Conservation (phyloP, 2,329 filamentous ascomycete species). For the Hypoxylon rubiginosum region DNA sequence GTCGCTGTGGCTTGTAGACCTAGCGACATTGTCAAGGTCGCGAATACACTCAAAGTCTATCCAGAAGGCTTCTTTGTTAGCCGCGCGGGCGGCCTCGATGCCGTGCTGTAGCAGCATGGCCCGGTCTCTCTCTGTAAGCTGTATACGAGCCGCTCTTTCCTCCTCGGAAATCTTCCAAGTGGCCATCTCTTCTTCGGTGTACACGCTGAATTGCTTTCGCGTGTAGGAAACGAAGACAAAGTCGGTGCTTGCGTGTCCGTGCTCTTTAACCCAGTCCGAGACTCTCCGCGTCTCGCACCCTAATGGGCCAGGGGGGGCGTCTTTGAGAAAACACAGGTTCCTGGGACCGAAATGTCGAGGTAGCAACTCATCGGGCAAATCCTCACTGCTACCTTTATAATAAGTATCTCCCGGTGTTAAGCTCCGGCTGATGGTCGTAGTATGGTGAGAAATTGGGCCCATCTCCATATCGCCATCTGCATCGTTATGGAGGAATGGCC, state of each 20-base stretch:
- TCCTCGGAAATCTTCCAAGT: neutral
- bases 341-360: neutral
- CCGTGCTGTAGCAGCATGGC: neutral
- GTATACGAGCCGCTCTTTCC: neutral
- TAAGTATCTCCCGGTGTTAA: neutral
- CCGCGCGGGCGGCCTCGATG: neutral
- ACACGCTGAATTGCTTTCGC: neutral
- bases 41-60: neutral
- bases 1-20: neutral
- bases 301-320: neutral
- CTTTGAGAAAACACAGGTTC: neutral
- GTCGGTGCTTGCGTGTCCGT: neutral
- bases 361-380: neutral
- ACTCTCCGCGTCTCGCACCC: neutral
- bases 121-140: neutral
- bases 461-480: neutral
- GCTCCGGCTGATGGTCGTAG: neutral
- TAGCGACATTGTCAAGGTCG: neutral
- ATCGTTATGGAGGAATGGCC: neutral
- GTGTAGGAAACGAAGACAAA: constrained; percentile 1
- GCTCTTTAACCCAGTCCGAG: neutral
- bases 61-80: neutral
- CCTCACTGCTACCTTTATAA: neutral
- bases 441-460: neutral
- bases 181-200: neutral